These are phyloP conservation scores for Populus deltoides DNA, from an alignment of 345 rosid species.

Conservation along the genomic window DNA sequence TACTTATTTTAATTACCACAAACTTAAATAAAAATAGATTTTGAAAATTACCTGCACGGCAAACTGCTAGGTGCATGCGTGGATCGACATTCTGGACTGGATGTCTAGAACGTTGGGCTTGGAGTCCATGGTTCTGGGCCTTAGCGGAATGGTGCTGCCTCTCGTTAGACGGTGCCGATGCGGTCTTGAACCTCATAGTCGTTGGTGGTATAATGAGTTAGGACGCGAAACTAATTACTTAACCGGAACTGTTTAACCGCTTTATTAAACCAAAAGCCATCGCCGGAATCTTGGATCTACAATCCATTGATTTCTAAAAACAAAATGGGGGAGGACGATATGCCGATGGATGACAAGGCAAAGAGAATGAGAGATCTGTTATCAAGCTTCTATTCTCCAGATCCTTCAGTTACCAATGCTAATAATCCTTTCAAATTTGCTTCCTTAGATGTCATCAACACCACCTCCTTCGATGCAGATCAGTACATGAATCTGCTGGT, in stretches of 20 bases:
- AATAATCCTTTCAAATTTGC: constrained; percentile 36
- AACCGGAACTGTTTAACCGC: background rate
- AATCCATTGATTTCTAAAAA: background rate
- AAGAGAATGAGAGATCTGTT: constrained; percentile 99
- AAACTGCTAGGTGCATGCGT: no score
- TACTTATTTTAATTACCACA: no score
- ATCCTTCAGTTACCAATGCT: constrained; percentile 55
- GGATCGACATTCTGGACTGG: no score
- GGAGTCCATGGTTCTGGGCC: background rate
- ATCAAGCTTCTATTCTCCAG: constrained; percentile 93
- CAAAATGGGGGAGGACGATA: constrained; percentile 61
- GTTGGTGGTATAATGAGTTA: background rate
- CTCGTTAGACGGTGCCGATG: background rate
- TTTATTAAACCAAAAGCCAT: background rate
- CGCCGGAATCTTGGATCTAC: background rate
- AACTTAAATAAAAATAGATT: no score
- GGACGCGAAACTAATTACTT: background rate
- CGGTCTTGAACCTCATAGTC: background rate
- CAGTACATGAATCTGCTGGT: constrained; percentile 96
- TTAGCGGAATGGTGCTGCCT: background rate
- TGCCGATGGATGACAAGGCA: constrained; percentile 92
- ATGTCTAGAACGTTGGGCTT: background rate
- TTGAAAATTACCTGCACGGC: no score
- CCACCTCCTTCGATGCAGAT: constrained; percentile 74
- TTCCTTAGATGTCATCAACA: constrained; percentile 77